A percentile compares a stretch with the other conserved stretches of the same genome.
phyloP scores from a whole-genome alignment of 805 yeast species.

The Candida dajiaensis region DNA sequence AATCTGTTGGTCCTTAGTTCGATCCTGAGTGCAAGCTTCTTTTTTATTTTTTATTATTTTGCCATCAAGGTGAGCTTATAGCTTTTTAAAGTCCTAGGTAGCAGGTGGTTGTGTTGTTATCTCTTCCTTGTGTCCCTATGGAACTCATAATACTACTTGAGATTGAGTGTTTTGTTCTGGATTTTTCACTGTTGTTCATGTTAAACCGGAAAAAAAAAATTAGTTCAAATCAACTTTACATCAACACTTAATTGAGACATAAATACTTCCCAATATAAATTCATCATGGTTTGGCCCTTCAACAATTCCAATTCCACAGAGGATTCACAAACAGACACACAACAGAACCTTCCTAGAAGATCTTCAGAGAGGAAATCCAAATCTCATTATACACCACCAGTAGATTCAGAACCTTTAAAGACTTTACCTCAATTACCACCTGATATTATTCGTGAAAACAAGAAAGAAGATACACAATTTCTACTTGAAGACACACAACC shows the following conservation, averaged over 20 bases:
- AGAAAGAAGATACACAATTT: slow-evolving; percentile 23
- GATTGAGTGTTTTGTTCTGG: slow-evolving; percentile 1
- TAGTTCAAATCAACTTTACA: neutral
- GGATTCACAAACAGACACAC: neutral
- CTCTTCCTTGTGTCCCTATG: too few relatives aligned
- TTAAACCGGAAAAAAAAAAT: neutral
- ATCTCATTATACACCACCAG: slow-evolving; percentile 1
- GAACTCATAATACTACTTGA: too few relatives aligned
- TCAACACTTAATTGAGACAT: neutral
- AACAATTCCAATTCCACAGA: neutral
- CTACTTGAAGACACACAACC: slow-evolving; percentile 36
- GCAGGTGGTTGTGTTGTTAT: too few relatives aligned
- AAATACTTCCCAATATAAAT: neutral
- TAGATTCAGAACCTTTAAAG: slow-evolving; percentile 1
- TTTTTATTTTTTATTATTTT: slow-evolving; percentile 26
- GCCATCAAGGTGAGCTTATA: too few relatives aligned
- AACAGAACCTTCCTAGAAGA: slow-evolving; percentile 8
- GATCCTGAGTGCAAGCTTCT: slow-evolving; percentile 84
- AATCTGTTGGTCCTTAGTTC: slow-evolving; percentile 98
- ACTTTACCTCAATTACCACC: neutral
- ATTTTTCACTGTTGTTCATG: neutral
- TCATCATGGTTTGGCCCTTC: neutral
- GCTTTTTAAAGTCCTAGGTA: too few relatives aligned
- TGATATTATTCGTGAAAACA: neutral
- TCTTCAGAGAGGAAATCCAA: slow-evolving; percentile 18